These are phyloP conservation scores for Simplicillium aogashimaense DNA, from an alignment of 2,329 filamentous ascomycete species.

Conservation along the genomic window DNA sequence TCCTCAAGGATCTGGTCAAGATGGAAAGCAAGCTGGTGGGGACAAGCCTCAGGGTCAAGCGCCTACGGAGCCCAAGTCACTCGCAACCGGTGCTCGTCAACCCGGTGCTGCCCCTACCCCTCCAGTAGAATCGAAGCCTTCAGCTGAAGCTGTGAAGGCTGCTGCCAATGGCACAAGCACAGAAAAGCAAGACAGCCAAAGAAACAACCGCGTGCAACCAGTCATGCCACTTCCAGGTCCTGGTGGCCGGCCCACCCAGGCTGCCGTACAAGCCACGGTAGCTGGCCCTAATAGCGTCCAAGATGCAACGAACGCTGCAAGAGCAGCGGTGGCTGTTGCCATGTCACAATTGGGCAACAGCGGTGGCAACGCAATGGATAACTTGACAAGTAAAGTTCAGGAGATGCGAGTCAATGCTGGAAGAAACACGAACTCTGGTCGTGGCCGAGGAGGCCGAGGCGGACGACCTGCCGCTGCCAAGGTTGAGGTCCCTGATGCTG, in stretches of 20 bases:
- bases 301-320: slow-evolving; percentile 65
- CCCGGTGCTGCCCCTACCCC: slow-evolving; percentile 47
- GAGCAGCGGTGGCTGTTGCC: slow-evolving; percentile 68
- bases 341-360: slow-evolving; percentile 57
- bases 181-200: neutral
- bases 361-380: slow-evolving; percentile 50
- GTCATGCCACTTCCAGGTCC: slow-evolving; percentile 53
- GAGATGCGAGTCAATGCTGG: slow-evolving; percentile 63
- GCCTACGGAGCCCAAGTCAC: slow-evolving; percentile 42
- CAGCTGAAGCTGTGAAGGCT: slow-evolving; percentile 28
- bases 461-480: slow-evolving; percentile 43
- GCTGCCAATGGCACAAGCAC: slow-evolving; percentile 35
- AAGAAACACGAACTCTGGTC: slow-evolving; percentile 36
- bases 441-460: slow-evolving; percentile 38
- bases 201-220: slow-evolving; percentile 46
- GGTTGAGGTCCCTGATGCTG: slow-evolving; percentile 80
- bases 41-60: slow-evolving; percentile 14
- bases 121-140: slow-evolving; percentile 60
- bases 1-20: slow-evolving; percentile 23
- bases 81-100: slow-evolving; percentile 34
- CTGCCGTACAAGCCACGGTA: slow-evolving; percentile 25
- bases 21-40: slow-evolving; percentile 29
- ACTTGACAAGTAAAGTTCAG: slow-evolving; percentile 63
- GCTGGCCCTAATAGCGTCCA: slow-evolving; percentile 34
- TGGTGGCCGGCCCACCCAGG: slow-evolving; percentile 15